phyloP scores from a whole-genome alignment of 1,139 yeast species.

The Yamadazyma mexicana region DNA sequence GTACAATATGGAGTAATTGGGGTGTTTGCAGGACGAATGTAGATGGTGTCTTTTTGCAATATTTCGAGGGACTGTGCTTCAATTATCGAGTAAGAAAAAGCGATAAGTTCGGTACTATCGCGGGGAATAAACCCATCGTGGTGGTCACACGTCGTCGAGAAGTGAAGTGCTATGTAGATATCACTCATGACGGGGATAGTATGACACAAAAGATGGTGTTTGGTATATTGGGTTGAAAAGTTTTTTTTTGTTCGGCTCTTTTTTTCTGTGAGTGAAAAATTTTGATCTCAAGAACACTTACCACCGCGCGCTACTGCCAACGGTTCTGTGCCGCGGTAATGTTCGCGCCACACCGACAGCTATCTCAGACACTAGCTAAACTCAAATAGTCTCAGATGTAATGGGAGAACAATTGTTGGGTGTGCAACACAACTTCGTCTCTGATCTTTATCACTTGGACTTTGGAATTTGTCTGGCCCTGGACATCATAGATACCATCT shows the following conservation, averaged over 20 bases:
- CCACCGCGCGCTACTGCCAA: too few species aligned
- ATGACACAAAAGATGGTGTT: too few species aligned
- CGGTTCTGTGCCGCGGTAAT: too few species aligned
- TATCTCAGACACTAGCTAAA: too few species aligned
- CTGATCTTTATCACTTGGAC: conserved; percentile 2
- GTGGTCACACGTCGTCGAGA: conserved; percentile 72
- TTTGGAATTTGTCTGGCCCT: not conserved
- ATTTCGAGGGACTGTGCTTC: conserved; percentile 36
- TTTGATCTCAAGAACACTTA: not conserved
- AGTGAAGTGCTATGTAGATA: conserved; percentile 60
- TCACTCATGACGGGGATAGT: conserved; percentile 45
- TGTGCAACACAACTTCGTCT: conserved; percentile 1
- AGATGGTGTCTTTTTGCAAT: conserved; percentile 39
- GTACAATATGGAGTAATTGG: conserved; percentile 68
- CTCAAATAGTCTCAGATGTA: too few species aligned
- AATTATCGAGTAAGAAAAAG: conserved; percentile 62
- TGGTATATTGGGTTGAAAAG: not conserved
- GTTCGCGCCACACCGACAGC: too few species aligned
- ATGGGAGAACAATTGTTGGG: conserved; percentile 8
- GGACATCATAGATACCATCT: conserved; percentile 1
- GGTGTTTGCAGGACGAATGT: conserved; percentile 65
- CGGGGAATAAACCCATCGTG: conserved; percentile 56
- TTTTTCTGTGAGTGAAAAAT: not conserved
- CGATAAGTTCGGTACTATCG: conserved; percentile 67
- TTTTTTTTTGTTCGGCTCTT: not conserved